Evolutionary conservation across 2,329 filamentous ascomycete genomes (phyloP).

Genomic region (Stromatinia cepivora): DNA sequence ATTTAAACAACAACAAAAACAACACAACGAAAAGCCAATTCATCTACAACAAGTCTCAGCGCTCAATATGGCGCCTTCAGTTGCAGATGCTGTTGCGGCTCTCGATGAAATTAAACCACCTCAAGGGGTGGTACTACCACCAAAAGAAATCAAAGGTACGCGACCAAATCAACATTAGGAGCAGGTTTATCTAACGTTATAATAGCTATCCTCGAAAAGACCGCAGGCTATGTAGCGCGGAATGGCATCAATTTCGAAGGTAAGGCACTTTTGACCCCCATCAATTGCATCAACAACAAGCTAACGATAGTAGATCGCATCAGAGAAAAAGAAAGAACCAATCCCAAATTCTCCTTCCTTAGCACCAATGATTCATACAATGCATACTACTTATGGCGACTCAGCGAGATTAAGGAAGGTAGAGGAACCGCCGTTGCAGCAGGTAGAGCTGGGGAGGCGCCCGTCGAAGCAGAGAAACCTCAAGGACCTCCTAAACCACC

Average conservation of each 20-base stretch:
- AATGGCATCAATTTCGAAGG: conserved; percentile 63
- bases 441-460: conserved; percentile 67
- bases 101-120: conserved; percentile 76
- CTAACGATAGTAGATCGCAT: conserved; percentile 63
- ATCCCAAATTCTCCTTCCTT: conserved; percentile 91
- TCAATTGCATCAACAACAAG: not conserved
- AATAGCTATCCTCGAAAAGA: conserved; percentile 79
- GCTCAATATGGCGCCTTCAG: conserved; percentile 39
- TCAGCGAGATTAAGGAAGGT: conserved; percentile 81
- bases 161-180: conserved; percentile 35
- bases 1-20: conserved; percentile 12
- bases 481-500: conserved; percentile 82
- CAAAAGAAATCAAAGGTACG: conserved; percentile 70
- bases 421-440: conserved; percentile 77
- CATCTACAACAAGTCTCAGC: not conserved
- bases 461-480: conserved; percentile 62
- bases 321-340: conserved; percentile 77
- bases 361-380: conserved; percentile 79
- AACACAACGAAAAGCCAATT: not conserved
- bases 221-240: conserved; percentile 82
- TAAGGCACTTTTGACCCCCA: conserved; percentile 35
- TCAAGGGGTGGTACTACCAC: conserved; percentile 80
- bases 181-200: conserved; percentile 35
- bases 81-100: conserved; percentile 49
- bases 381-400: conserved; percentile 86